phyloP scores from a whole-genome alignment of 2,329 filamentous ascomycete species.

The Penicillium sp. region DNA sequence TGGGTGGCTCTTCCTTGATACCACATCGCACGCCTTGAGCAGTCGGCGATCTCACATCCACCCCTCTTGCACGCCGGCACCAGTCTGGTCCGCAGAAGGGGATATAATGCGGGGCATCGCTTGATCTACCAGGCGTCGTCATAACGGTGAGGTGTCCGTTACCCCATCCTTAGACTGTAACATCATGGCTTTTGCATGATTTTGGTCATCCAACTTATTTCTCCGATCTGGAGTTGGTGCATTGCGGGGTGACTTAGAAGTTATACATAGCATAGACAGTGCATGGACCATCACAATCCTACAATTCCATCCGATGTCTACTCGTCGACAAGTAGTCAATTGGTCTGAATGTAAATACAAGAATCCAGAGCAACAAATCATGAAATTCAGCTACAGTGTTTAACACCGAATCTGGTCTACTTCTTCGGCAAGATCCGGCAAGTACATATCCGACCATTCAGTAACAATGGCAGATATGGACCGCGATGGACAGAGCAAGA shows the following conservation, averaged over 20 bases:
- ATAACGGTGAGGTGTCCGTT: not conserved
- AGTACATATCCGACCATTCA: conserved; percentile 3
- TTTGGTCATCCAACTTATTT: not conserved
- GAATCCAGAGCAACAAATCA: too few relatives aligned
- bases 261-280: conserved; percentile 2
- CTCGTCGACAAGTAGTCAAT: too few relatives aligned
- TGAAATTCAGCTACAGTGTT: too few relatives aligned
- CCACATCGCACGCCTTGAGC: not conserved
- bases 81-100: not conserved
- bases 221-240: not conserved
- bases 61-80: not conserved
- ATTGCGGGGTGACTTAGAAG: conserved; percentile 2
- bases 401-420: too few relatives aligned
- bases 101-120: not conserved
- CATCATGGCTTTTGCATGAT: not conserved
- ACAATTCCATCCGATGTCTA: not conserved
- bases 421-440: not conserved
- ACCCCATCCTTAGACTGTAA: not conserved
- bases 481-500: not conserved
- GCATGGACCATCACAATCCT: not conserved
- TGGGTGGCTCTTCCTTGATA: not conserved
- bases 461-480: conserved; percentile 4
- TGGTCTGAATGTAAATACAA: too few relatives aligned
- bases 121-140: not conserved
- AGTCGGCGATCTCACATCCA: not conserved